Percentiles rank a stretch among this genome's conserved stretches.
These are phyloP conservation scores for Eimeria tenella DNA, from an alignment of 169 alveolate genomes.

Conservation along the genomic window DNA sequence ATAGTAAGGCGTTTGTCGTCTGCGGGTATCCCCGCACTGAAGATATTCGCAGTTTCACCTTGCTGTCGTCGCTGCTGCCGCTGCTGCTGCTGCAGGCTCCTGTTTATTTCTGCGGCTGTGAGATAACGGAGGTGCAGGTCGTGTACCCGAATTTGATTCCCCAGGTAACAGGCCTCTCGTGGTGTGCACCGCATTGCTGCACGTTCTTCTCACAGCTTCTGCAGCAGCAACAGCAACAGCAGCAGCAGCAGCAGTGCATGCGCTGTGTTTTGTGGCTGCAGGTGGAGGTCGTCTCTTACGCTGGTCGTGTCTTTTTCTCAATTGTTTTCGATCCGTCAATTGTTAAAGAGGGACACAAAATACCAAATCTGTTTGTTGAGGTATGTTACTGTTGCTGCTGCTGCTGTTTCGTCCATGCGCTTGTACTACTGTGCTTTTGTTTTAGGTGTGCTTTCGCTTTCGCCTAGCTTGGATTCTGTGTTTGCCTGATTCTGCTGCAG, in stretches of 20 bases:
- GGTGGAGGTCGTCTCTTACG: slow-evolving; percentile 72
- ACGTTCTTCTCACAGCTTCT: neutral
- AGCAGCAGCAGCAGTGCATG: slow-evolving; percentile 20
- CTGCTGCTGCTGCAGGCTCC: slow-evolving; percentile 36
- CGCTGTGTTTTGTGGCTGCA: neutral
- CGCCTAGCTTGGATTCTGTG: neutral
- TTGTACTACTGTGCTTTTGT: neutral
- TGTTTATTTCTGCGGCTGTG: slow-evolving; percentile 17
- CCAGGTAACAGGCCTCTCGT: neutral
- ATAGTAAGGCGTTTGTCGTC: too few species aligned
- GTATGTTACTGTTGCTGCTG: slow-evolving; percentile 9
- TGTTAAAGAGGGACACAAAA: slow-evolving; percentile 22
- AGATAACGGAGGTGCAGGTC: slow-evolving; percentile 24
- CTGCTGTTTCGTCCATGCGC: neutral
- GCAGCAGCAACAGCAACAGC: neutral
- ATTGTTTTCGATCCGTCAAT: slow-evolving; percentile 43
- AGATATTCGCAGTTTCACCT: too few species aligned
- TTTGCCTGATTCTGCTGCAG: neutral
- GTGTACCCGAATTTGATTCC: slow-evolving; percentile 35
- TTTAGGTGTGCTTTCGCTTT: neutral
- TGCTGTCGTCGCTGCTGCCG: neutral
- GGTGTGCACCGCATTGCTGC: neutral
- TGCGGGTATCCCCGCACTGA: too few species aligned
- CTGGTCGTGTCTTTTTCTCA: slow-evolving; percentile 43
- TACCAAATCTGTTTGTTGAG: slow-evolving; percentile 43